These are phyloP conservation scores for Nakataea oryzae DNA, from an alignment of 2,329 filamentous ascomycete genomes.

Conservation along the genomic window DNA sequence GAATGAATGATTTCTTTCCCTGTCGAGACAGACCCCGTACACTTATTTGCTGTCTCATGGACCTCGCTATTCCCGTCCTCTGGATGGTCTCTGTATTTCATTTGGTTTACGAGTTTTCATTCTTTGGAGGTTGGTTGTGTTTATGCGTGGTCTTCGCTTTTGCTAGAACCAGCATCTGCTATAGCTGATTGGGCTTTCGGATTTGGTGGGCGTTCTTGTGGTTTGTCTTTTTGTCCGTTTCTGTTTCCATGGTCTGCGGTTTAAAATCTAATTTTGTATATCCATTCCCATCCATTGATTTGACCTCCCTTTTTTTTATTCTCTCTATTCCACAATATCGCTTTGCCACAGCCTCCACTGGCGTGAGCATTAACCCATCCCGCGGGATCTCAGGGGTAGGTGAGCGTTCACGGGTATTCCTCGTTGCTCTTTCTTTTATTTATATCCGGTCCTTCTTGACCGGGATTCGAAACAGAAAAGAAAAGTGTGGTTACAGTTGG, in stretches of 20 bases:
- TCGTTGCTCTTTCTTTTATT: neutral
- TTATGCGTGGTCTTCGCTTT: neutral
- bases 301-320: neutral
- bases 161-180: neutral
- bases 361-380: neutral
- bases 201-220: neutral
- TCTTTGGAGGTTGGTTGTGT: slow-evolving; percentile 2
- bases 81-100: slow-evolving; percentile 6
- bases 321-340: neutral
- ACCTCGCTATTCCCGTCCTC: slow-evolving; percentile 2
- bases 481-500: neutral
- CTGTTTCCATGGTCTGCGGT: neutral
- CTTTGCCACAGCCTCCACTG: neutral
- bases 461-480: neutral
- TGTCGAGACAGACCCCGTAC: neutral
- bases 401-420: neutral
- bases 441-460: neutral
- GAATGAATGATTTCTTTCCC: neutral
- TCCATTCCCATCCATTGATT: neutral
- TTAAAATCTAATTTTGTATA: neutral
- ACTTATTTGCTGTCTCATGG: neutral
- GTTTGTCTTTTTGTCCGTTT: neutral
- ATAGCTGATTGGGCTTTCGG: neutral
- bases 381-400: neutral
- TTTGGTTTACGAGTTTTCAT: neutral